Conservation (phyloP, 169 alveolate genomes). For the Plasmodium berghei region DNA sequence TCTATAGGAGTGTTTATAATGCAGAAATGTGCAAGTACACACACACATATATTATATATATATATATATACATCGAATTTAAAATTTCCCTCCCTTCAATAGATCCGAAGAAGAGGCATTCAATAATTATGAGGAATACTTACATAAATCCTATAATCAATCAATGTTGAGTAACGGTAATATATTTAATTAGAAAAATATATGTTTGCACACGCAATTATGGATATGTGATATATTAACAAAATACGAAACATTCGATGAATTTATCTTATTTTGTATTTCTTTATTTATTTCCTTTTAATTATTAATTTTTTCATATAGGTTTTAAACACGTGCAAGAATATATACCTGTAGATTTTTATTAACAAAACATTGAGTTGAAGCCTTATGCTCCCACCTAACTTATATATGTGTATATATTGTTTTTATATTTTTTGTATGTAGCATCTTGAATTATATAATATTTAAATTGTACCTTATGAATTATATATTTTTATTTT, state of each 20-base stretch:
- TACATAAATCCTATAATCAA: not conserved
- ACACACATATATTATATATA: not conserved
- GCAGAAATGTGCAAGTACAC: not conserved
- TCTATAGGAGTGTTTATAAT: not conserved
- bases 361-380: not conserved
- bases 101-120: not conserved
- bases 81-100: not conserved
- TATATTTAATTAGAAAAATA: not conserved
- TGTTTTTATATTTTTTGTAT: too few species aligned
- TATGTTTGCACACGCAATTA: not conserved
- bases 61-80: not conserved
- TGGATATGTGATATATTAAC: not conserved
- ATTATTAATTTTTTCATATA: not conserved
- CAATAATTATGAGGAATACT: not conserved
- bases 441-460: too few species aligned
- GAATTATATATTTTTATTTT: too few species aligned
- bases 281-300: not conserved
- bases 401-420: too few species aligned
- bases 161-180: not conserved
- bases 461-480: too few species aligned
- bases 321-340: not conserved
- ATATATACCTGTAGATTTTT: not conserved
- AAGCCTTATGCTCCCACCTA: too few species aligned
- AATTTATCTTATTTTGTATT: not conserved
- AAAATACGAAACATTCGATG: not conserved